phyloP scores from a whole-genome alignment of 1,284 basidiomycete species.

The Ganoderma meredithae region DNA sequence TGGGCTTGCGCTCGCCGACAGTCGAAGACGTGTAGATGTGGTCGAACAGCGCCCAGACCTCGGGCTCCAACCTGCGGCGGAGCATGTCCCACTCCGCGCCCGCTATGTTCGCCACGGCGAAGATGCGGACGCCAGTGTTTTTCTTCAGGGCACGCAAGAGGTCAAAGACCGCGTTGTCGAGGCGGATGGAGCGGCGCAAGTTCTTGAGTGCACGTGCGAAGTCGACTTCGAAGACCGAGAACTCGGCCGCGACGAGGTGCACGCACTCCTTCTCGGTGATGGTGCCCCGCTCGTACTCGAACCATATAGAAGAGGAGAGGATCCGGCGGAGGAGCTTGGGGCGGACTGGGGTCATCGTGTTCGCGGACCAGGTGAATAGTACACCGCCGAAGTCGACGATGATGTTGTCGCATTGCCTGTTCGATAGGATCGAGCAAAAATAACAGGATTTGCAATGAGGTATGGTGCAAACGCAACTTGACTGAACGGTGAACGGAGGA shows the following conservation, averaged over 20 bases:
- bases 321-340: slow-evolving; percentile 51
- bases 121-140: slow-evolving; percentile 47
- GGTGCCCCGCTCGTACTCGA: slow-evolving; percentile 39
- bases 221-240: slow-evolving; percentile 46
- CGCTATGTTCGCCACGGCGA: slow-evolving; percentile 65
- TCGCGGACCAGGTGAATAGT: slow-evolving; percentile 59
- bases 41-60: slow-evolving; percentile 46
- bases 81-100: slow-evolving; percentile 54
- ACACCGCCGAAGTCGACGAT: slow-evolving; percentile 64
- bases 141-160: slow-evolving; percentile 54
- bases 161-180: slow-evolving; percentile 50
- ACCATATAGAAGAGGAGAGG: slow-evolving; percentile 49
- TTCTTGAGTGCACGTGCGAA: slow-evolving; percentile 49
- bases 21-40: background rate
- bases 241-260: slow-evolving; percentile 46
- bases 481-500: too few relatives aligned
- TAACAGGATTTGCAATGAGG: background rate
- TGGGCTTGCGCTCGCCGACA: slow-evolving; percentile 43
- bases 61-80: slow-evolving; percentile 45
- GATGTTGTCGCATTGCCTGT: slow-evolving; percentile 38
- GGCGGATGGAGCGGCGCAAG: slow-evolving; percentile 50
- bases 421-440: background rate
- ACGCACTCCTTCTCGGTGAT: slow-evolving; percentile 54
- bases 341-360: slow-evolving; percentile 52
- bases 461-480: too few relatives aligned